phyloP scores from a whole-genome alignment of 2,329 filamentous ascomycete genomes.

The Fusarium sp. region DNA sequence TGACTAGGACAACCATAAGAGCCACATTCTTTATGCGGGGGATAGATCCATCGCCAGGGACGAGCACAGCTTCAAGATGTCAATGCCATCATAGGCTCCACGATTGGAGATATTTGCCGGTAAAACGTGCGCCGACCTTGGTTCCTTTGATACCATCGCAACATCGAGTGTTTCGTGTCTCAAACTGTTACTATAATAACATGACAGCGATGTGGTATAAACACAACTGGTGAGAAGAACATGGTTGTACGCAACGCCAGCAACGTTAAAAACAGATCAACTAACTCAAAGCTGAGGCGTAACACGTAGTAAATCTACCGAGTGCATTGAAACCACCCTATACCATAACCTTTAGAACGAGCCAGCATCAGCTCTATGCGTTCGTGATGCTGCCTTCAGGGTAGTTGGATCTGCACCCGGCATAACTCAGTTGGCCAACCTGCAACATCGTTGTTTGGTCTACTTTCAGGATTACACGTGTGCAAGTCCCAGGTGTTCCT shows the following conservation, averaged over 20 bases:
- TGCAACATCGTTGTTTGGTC: constrained; percentile 8
- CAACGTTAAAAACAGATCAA: background rate
- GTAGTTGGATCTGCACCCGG: constrained; percentile 28
- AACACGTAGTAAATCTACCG: background rate
- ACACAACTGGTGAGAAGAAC: background rate
- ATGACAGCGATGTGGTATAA: background rate
- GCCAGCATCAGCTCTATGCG: constrained; percentile 19
- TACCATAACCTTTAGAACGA: constrained; percentile 5
- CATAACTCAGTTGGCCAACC: constrained; percentile 16
- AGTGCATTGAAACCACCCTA: constrained; percentile 19
- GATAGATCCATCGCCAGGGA: constrained; percentile 39
- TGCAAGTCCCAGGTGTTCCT: constrained; percentile 29
- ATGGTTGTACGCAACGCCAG: background rate
- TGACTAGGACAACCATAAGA: constrained; percentile 42
- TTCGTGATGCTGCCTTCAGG: constrained; percentile 36
- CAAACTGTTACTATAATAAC: no score
- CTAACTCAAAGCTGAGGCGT: background rate
- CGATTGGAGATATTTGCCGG: constrained; percentile 16
- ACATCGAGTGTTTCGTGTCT: constrained; percentile 1
- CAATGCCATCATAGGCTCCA: constrained; percentile 34
- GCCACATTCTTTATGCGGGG: constrained; percentile 37
- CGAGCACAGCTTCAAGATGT: constrained; percentile 26
- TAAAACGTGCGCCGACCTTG: constrained; percentile 11
- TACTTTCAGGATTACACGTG: constrained; percentile 26
- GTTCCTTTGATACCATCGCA: background rate